Percentiles rank a stretch among this genome's conserved stretches.
Evolutionary conservation across 148 eudicot species (phyloP).

Genomic region (Cornus suecica): DNA sequence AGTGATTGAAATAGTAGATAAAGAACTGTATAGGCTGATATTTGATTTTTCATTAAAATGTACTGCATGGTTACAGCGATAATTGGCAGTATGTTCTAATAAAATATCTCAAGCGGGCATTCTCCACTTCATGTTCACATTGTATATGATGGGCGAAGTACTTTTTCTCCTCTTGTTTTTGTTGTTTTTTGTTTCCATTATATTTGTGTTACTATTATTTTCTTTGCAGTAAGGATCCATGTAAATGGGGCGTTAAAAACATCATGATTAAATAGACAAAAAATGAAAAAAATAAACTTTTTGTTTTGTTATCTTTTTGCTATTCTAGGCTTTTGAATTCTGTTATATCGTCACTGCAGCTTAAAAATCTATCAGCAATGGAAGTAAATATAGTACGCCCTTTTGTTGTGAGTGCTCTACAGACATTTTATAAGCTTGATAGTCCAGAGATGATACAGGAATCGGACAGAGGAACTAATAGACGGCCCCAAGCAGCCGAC

Average conservation of each 20-base stretch:
- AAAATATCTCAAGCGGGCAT: too few relatives aligned
- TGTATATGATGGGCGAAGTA: too few relatives aligned
- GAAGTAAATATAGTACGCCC: constrained; percentile 95
- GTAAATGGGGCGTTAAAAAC: neutral
- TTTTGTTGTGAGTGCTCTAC: constrained; percentile 74
- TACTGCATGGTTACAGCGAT: too few relatives aligned
- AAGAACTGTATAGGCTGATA: too few relatives aligned
- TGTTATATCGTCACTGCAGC: constrained; percentile 45
- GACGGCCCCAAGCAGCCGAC: constrained; percentile 51
- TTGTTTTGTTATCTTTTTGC: neutral
- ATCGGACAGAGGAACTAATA: constrained; percentile 39
- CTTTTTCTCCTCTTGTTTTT: too few relatives aligned
- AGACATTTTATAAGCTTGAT: constrained; percentile 79
- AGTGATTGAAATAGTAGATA: too few relatives aligned
- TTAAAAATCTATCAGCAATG: constrained; percentile 88
- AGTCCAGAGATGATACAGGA: constrained; percentile 85
- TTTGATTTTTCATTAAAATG: too few relatives aligned
- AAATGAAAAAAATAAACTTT: neutral
- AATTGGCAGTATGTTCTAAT: too few relatives aligned
- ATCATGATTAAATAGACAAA: neutral
- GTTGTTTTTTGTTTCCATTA: neutral
- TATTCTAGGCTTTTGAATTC: constrained; percentile 5
- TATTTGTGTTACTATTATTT: neutral
- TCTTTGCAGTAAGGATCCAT: neutral
- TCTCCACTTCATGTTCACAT: too few relatives aligned